Base-by-base conservation (phyloP, 2,329 filamentous ascomycete species). In the Pseudogymnoascus sp. region DNA sequence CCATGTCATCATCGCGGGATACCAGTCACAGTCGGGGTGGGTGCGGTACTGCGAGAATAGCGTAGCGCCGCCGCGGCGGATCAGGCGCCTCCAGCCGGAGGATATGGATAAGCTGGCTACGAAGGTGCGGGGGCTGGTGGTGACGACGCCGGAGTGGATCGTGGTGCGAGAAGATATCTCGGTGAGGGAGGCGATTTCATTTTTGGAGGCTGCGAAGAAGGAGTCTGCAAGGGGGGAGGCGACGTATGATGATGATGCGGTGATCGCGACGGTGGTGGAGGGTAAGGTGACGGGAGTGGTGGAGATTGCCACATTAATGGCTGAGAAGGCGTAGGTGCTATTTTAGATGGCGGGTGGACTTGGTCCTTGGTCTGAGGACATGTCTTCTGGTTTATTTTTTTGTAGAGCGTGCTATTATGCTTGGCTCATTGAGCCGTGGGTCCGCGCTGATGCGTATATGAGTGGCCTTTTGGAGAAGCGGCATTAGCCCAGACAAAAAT, bases 1-100 rank as follows among this genome's bases (percentile, higher is more conserved):
- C 4, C 86, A 90, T 66, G 77, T 90, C 42, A 79, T 91, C n/a
- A 81, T 87, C 63, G 79, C 85, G 0, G 88, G 85, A 0, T 87
- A 89, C 67, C 81, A 83, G 59, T 86, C 86, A 14, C 77, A 81
- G 3, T 80, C 79, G 0, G 86, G 87, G 1, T 92, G 88, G 87
- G 83, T 89, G 1, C 78, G 81, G 36, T 72, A 85, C 4, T 79
- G 79, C 0, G 77, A 75, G 0, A 74, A 81, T 4, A 76, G 78
- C 4, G 77, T 91, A 8, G 80, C 86, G 0, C 80, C 86, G 0
- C 88, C 89, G 0, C 73, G 78, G 10, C 77, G 80, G 60, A 84
- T 90, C 62, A 81, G 83, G 51, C 74, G 75, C 18, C 76, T 91
- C 8, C 75, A 77, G n/a, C 77, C 77, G 1, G 75, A 76, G 0